phyloP scores from a whole-genome alignment of 2,329 filamentous ascomycete species.

The Tolypocladium ophioglossoides region DNA sequence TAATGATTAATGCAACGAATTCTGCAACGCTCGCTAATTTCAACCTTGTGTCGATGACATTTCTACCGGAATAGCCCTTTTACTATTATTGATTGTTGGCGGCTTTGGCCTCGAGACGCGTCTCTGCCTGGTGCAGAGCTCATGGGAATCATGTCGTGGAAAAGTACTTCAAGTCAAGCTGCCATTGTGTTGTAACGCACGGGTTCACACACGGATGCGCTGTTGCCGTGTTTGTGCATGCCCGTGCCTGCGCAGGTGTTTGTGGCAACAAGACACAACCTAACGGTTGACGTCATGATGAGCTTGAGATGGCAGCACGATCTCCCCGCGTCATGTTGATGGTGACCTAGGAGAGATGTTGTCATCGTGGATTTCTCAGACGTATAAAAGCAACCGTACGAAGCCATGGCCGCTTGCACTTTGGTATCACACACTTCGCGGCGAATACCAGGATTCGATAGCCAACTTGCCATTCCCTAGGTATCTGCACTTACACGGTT shows the following conservation, averaged over 20 bases:
- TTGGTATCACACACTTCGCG: background rate
- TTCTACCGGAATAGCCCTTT: background rate
- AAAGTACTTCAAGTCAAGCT: background rate
- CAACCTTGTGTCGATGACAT: background rate
- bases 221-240: too few species aligned
- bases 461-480: background rate
- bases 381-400: background rate
- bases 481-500: background rate
- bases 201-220: background rate
- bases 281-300: constrained; percentile 5
- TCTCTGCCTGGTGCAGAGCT: too few species aligned
- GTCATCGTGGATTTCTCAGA: background rate
- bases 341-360: background rate
- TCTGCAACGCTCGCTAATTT: background rate
- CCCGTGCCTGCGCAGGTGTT: background rate
- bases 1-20: background rate
- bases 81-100: too few species aligned
- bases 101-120: too few species aligned
- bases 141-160: too few species aligned
- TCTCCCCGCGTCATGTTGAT: background rate
- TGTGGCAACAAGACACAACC: background rate
- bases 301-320: background rate
- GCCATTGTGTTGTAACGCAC: background rate
- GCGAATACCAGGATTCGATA: background rate
- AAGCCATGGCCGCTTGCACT: too few species aligned